Base-by-base conservation (phyloP, 441 rosid species). In the Populus hybrid region DNA sequence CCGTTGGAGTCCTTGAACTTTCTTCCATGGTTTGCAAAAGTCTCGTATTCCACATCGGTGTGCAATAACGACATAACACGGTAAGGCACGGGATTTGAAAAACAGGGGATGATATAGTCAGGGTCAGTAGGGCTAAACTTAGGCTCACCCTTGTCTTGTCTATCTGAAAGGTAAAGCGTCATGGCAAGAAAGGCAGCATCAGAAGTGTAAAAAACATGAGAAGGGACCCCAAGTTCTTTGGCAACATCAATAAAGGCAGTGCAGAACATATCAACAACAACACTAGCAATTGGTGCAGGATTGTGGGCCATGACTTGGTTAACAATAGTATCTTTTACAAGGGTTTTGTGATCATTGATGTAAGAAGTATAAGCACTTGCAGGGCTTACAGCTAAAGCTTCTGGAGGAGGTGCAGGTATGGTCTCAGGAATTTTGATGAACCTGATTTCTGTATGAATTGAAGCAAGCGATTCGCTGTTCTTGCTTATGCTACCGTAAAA, bases 231-330 rank as follows among this genome's bases (percentile, higher is more conserved):
- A 1, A 50, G 0, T 50, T 50, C 57, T 50, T 1, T 50, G 0
- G 19, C 6, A 50, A 50, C 57, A 50, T 50, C 57, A 50, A 50
- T 50, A 50, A 50, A 50, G 0, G 19, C 19, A 5, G 57, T 50
- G 57, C 57, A 89, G 65, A 87, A 86, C 88, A 89, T 82, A 79
- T 89, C 92, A 40, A 90, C 46, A 10, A 90, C 85, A 8, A 89
- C 53, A n/a, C 87, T 89, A 18, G 84, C 90, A 16, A 87, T 79
- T 38, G 69, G 72, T 34, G 24, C 63, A 6, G 83, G 63, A 24
- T 24, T 24, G 18, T 0, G 24, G 10, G 68, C 65, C 23, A 35
- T 10, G 26, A 72, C 8, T 3, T 3, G 75, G 4, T 21, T 50
- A 12, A 75, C 26, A 23, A 84, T 34, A 2, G 69, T 46, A 12